A percentile compares a stretch with the other conserved stretches of the same genome.
Evolutionary conservation across 1,284 basidiomycete genomes (phyloP).

Genomic region (Naganishia sp.): DNA sequence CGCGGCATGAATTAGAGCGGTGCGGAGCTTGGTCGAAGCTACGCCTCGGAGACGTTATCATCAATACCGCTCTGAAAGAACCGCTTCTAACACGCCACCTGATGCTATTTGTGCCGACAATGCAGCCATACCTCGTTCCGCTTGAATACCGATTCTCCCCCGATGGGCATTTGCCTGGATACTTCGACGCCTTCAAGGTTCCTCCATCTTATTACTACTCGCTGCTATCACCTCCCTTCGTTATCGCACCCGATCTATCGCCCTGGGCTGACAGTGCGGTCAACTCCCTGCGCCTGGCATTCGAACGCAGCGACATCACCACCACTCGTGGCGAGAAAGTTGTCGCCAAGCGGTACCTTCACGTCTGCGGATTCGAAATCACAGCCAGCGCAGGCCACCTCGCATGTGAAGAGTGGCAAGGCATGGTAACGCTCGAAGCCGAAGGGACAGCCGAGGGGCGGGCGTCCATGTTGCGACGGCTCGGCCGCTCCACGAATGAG

Average conservation of each 20-base stretch:
- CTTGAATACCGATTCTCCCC: slow-evolving; percentile 46
- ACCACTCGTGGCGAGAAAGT: slow-evolving; percentile 50
- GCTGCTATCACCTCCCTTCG: slow-evolving; percentile 49
- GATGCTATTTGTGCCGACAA: slow-evolving; percentile 47
- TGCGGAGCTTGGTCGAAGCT: slow-evolving; percentile 50
- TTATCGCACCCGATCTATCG: slow-evolving; percentile 51
- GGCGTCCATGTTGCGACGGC: slow-evolving; percentile 42
- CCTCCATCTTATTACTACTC: slow-evolving; percentile 54
- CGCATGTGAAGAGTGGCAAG: slow-evolving; percentile 47
- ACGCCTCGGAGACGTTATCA: slow-evolving; percentile 50
- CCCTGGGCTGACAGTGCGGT: slow-evolving; percentile 47
- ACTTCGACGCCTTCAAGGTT: slow-evolving; percentile 50
- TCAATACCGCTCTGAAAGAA: slow-evolving; percentile 49
- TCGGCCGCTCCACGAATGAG: slow-evolving; percentile 37
- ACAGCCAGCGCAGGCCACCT: slow-evolving; percentile 12
- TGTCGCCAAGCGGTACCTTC: slow-evolving; percentile 52
- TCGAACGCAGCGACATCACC: slow-evolving; percentile 51
- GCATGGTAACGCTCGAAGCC: slow-evolving; percentile 51
- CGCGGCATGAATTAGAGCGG: slow-evolving; percentile 50
- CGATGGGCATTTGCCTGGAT: slow-evolving; percentile 49
- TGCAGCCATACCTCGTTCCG: slow-evolving; percentile 49
- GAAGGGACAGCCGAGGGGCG: slow-evolving; percentile 53
- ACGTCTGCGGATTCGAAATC: slow-evolving; percentile 53
- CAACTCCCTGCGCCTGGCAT: slow-evolving; percentile 47
- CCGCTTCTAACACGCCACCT: slow-evolving; percentile 47